Base-by-base conservation (phyloP, 768 basidiomycete species). In the Amanita polypyramis region DNA sequence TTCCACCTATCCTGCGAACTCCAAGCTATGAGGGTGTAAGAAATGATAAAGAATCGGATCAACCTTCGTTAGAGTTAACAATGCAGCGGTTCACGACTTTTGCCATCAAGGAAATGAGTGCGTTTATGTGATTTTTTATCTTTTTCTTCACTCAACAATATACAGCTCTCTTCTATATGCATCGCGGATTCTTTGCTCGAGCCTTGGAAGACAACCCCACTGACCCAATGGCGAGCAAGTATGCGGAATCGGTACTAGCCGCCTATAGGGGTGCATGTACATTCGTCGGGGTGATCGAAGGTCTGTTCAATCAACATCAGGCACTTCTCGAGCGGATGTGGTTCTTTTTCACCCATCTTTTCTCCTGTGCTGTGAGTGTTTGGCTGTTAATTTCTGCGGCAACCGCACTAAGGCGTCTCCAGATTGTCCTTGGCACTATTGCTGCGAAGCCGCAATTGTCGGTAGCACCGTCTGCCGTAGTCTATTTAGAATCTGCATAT, bases 341-440 rank as follows among this genome's bases (percentile, higher is more conserved):
- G 78, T 84, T 85, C 61, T 61, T 80, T 43, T 80, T 82, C 51
- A 81, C 79, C 6, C 81, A 85, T 58, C 80, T 82, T 2, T 84
- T 83, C 59, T 84, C 79, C 4, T 83, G 81, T 57, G 70, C 79
- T 30, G 82, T 83, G 60, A 55, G 76, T 62, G 27, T 46, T 39
- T 29, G 12, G 32, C 47, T 20, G n/a, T 39, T 21, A 25, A 36
- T 29, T 51, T 33, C 42, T 25, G n/a, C 11, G 20, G 43, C 25
- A 35, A 27, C 43, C 56, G 11, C 32, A 36, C 47, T 30, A 47
- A 27, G 25, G 29, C 20, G 11, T 41, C 15, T 44, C 19, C 44
- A 85, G 82, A 80, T 85, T 53, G 80, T 84, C 0, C 65, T 85
- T 39, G 82, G 82, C 14, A 77, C 80, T 5, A 83, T 85, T 45